These are phyloP conservation scores for Aspergillus sojae DNA, from an alignment of 2,329 filamentous ascomycete genomes.

Conservation along the genomic window DNA sequence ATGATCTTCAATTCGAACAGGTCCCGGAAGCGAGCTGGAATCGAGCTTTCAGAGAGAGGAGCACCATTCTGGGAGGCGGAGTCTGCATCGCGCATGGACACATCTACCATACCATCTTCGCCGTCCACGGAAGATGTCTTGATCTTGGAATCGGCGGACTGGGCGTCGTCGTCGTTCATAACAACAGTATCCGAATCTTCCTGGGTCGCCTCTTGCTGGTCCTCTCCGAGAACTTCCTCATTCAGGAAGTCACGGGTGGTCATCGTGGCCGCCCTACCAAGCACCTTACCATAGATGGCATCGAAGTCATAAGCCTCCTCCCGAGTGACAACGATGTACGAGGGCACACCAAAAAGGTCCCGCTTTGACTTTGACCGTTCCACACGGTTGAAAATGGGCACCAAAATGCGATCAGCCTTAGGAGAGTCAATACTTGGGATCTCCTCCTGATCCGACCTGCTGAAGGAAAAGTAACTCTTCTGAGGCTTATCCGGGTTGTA, in stretches of 20 bases:
- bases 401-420: constrained; percentile 48
- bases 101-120: constrained; percentile 87
- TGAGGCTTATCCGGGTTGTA: constrained; percentile 61
- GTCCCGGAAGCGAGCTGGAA: constrained; percentile 66
- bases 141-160: constrained; percentile 70
- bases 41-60: constrained; percentile 52
- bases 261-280: constrained; percentile 74
- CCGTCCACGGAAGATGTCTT: constrained; percentile 79
- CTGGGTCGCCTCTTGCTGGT: constrained; percentile 53
- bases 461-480: constrained; percentile 39
- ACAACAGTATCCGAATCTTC: constrained; percentile 71
- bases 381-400: constrained; percentile 52
- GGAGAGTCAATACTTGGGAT: constrained; percentile 46
- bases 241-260: constrained; percentile 70
- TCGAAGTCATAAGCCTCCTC: constrained; percentile 73
- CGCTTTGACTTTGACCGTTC: constrained; percentile 27
- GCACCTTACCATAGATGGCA: constrained; percentile 74
- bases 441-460: constrained; percentile 41
- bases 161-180: constrained; percentile 62
- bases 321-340: constrained; percentile 72
- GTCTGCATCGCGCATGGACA: constrained; percentile 73
- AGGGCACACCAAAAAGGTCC: constrained; percentile 46
- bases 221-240: constrained; percentile 50
- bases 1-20: constrained; percentile 79
- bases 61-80: constrained; percentile 20